Percentiles rank a stretch among this genome's conserved stretches.
These are phyloP conservation scores for Pestalotiopsis sp. DNA, from an alignment of 2,329 filamentous ascomycete genomes.

Conservation along the genomic window DNA sequence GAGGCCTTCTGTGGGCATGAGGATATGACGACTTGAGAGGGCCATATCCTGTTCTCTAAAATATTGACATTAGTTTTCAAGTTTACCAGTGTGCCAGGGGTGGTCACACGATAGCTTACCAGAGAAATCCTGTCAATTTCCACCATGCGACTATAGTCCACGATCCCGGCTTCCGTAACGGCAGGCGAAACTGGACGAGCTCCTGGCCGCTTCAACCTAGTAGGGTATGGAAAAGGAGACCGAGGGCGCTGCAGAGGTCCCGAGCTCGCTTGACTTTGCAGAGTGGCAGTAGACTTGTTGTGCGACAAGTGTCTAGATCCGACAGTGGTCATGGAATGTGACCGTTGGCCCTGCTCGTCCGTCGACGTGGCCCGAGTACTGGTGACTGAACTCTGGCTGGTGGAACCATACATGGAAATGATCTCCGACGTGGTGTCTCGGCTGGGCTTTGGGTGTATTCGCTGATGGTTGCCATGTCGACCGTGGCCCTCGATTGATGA, in stretches of 20 bases:
- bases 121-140: slow-evolving; percentile 51
- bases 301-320: slow-evolving; percentile 49
- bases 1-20: slow-evolving; percentile 37
- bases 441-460: slow-evolving; percentile 46
- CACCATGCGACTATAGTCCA: slow-evolving; percentile 54
- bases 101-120: slow-evolving; percentile 34
- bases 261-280: slow-evolving; percentile 49
- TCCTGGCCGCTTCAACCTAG: slow-evolving; percentile 57
- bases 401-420: slow-evolving; percentile 57
- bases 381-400: slow-evolving; percentile 47
- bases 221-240: slow-evolving; percentile 62
- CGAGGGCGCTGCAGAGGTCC: slow-evolving; percentile 52
- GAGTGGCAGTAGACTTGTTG: slow-evolving; percentile 48
- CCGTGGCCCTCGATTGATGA: slow-evolving; percentile 32
- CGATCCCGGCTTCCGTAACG: slow-evolving; percentile 46
- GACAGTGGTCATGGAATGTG: slow-evolving; percentile 58
- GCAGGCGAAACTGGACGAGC: slow-evolving; percentile 52
- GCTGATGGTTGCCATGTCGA: slow-evolving; percentile 42
- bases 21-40: slow-evolving; percentile 42
- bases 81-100: neutral
- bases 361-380: slow-evolving; percentile 43
- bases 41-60: slow-evolving; percentile 47
- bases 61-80: slow-evolving; percentile 5
- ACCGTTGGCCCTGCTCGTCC: slow-evolving; percentile 48
- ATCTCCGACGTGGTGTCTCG: slow-evolving; percentile 57